Conservation (phyloP, 208 protist species). For the Leishmania arabica region DNA sequence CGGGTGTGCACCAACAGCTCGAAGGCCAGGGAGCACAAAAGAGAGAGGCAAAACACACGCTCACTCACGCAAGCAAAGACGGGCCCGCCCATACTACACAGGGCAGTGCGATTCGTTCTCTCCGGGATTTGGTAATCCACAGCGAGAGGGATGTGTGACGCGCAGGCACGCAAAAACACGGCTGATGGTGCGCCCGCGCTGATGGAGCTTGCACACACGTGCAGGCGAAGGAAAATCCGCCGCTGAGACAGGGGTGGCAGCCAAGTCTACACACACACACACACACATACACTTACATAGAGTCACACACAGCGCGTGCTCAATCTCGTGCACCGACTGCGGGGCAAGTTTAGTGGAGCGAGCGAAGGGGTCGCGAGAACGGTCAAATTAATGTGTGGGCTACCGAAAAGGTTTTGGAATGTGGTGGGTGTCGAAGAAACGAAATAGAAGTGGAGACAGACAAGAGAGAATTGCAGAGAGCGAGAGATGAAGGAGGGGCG, state of each 20-base stretch:
- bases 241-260: not conserved
- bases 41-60: not conserved
- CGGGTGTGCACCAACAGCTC: not conserved
- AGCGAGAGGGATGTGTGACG: not conserved
- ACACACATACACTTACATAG: not conserved
- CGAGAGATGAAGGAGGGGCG: not conserved
- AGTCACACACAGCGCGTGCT: not conserved
- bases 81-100: not conserved
- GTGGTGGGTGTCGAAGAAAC: not conserved
- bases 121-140: not conserved
- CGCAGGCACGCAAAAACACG: not conserved
- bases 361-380: not conserved
- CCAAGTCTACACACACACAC: too few species aligned
- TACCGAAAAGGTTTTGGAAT: not conserved
- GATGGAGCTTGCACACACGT: not conserved
- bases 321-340: not conserved
- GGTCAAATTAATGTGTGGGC: not conserved
- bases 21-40: not conserved
- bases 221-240: not conserved
- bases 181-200: not conserved
- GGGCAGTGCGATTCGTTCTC: not conserved
- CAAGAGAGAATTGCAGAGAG: not conserved
- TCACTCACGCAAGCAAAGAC: not conserved
- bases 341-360: not conserved
- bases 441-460: not conserved